A percentile compares a stretch with the other conserved stretches of the same genome.
phyloP scores from a whole-genome alignment of 306 rosid species.

The Cicer judaicum region DNA sequence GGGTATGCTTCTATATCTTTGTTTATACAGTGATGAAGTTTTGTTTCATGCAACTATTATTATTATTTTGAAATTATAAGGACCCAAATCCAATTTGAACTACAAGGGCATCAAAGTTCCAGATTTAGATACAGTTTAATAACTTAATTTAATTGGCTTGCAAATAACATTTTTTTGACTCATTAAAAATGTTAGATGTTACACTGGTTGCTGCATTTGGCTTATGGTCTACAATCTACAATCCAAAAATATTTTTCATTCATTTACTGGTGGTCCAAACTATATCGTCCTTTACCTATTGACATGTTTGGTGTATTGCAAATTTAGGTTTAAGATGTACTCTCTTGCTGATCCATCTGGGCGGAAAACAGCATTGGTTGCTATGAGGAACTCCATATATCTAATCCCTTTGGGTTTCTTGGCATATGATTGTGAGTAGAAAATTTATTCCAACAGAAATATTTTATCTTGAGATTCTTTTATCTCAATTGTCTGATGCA shows the following conservation, averaged over 20 bases:
- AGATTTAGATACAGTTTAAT: background rate
- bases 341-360: slow-evolving; percentile 93
- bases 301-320: slow-evolving; percentile 18
- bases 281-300: slow-evolving; percentile 22
- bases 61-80: background rate
- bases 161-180: slow-evolving; percentile 1
- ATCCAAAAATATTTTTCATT: slow-evolving; percentile 6
- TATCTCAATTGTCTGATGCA: slow-evolving; percentile 20
- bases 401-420: slow-evolving; percentile 89
- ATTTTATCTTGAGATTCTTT: background rate
- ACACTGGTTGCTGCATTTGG: slow-evolving; percentile 23
- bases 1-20: slow-evolving; percentile 63
- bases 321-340: slow-evolving; percentile 84
- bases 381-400: slow-evolving; percentile 84
- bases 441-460: slow-evolving; percentile 35
- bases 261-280: slow-evolving; percentile 15
- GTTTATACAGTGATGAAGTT: slow-evolving; percentile 10
- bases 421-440: slow-evolving; percentile 94
- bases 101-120: background rate
- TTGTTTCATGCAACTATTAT: slow-evolving; percentile 15
- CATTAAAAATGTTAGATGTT: slow-evolving; percentile 1
- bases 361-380: slow-evolving; percentile 78
- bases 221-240: slow-evolving; percentile 24
- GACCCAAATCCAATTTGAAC: background rate
- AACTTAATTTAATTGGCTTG: background rate